Base-by-base conservation (phyloP, 768 basidiomycete genomes). In the Kwoniella heveanensis region DNA sequence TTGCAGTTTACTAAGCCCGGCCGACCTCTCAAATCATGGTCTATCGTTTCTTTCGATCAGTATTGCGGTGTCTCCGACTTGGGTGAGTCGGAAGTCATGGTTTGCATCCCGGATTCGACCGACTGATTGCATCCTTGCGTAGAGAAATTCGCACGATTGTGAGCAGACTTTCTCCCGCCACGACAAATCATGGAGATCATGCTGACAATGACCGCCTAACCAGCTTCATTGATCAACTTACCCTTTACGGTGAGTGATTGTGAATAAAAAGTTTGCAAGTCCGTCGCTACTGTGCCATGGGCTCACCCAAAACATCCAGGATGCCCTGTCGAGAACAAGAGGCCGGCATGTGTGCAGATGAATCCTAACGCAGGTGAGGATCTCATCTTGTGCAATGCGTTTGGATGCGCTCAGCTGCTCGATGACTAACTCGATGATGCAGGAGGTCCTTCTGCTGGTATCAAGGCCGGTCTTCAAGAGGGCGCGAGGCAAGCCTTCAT, bases 41-140 rank as follows among this genome's bases (percentile, higher is more conserved):
- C 73, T 9, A 67, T 80, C 21, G 57, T 76, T 19, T 71, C 65
- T 9, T 77, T 74, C 53, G 78, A 75, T 46, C 37, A 64, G 12
- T 29, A 64, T 54, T 58, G 65, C 25, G 50, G 22, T 22, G 26
- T 49, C 0, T 57, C 50, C 2, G 66, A 68, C 27, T 60, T 73
- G 58, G 61, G 70, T 68, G 51, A 65, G 68, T 64, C 26, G 17
- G 13, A 9, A 65, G 68, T 64, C 26, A 10, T 10, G 4, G 24
- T 53, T 24, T 60, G 2, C 15, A 2, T 12, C 27, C 19, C 25
- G 10, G 4, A 5, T 44, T 9, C 19, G 39, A 17, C 39, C 19
- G 39, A 44, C 30, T 57, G 29, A 46, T 19, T 8, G 19, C 13
- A 46, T 22, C 29, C 7, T 51, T 24, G 36, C 2, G 22, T 37